Conservation (phyloP, 352 stramenopile genomes). For the Phytophthora lateralis region DNA sequence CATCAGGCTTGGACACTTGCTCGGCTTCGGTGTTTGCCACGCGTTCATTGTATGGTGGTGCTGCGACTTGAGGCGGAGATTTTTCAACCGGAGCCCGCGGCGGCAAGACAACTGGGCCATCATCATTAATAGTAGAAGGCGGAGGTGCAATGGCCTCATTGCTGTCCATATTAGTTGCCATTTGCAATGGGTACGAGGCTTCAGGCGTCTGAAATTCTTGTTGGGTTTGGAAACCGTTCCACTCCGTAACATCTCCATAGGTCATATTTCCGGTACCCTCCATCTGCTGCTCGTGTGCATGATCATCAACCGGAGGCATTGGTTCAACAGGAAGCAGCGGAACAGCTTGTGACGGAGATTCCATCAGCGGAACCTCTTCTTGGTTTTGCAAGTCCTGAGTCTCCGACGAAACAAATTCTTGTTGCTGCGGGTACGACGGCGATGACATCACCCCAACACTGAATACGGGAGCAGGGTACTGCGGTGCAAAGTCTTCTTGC, state of each 20-base stretch:
- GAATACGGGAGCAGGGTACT: slow-evolving; percentile 26
- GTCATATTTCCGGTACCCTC: background rate
- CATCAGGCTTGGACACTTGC: background rate
- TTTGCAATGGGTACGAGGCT: background rate
- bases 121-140: slow-evolving; percentile 1
- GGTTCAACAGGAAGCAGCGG: slow-evolving; percentile 15
- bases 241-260: slow-evolving; percentile 3
- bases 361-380: slow-evolving; percentile 11
- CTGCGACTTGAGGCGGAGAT: background rate
- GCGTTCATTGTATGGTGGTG: background rate
- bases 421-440: slow-evolving; percentile 18
- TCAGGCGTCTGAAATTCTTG: slow-evolving; percentile 1
- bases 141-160: background rate
- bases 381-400: slow-evolving; percentile 13
- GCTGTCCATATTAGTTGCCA: background rate
- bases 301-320: background rate
- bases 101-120: background rate
- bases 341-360: slow-evolving; percentile 19
- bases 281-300: slow-evolving; percentile 8
- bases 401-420: slow-evolving; percentile 7
- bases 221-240: slow-evolving; percentile 9
- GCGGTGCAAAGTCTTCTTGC: slow-evolving; percentile 12
- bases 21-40: background rate
- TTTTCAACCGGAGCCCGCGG: slow-evolving; percentile 2
- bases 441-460: slow-evolving; percentile 26